phyloP scores from a whole-genome alignment of 768 basidiomycete genomes.

The Termitomyces sp. region DNA sequence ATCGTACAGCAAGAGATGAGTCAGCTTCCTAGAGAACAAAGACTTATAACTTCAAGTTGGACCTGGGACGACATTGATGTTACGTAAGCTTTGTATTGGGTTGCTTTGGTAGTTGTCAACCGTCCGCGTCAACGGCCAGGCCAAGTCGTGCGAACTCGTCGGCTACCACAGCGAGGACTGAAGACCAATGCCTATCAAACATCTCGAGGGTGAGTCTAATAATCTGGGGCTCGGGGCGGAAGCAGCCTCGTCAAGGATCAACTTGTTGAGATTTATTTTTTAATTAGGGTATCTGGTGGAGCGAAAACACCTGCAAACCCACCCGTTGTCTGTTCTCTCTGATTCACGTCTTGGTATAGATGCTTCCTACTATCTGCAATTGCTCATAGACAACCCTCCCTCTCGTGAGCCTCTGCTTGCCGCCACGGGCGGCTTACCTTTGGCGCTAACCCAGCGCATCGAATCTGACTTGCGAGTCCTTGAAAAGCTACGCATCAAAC shows the following conservation, averaged over 20 bases:
- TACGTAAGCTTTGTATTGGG: constrained; percentile 18
- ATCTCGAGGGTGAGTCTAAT: constrained; percentile 68
- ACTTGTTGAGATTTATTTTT: constrained; percentile 16
- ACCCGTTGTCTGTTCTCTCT: constrained; percentile 75
- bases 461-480: constrained; percentile 89
- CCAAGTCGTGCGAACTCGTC: constrained; percentile 27
- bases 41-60: no score
- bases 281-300: constrained; percentile 74
- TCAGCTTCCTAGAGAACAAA: not conserved
- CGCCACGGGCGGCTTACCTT: constrained; percentile 91
- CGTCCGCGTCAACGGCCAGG: constrained; percentile 27
- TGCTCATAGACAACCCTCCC: constrained; percentile 69
- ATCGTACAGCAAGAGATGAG: not conserved
- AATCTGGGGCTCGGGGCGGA: not conserved
- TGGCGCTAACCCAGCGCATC: constrained; percentile 83
- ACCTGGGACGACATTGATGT: constrained; percentile 5
- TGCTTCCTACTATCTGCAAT: constrained; percentile 84
- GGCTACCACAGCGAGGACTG: constrained; percentile 22
- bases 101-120: constrained; percentile 24
- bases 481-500: constrained; percentile 91
- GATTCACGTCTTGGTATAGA: constrained; percentile 97
- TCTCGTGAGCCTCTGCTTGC: constrained; percentile 90
- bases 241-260: not conserved
- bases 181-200: constrained; percentile 71
- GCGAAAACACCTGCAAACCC: constrained; percentile 84